A percentile compares a stretch with the other conserved stretches of the same genome.
Evolutionary conservation across 164 flowering plant genomes (phyloP).

Genomic region (Vitis rotundifolia): DNA sequence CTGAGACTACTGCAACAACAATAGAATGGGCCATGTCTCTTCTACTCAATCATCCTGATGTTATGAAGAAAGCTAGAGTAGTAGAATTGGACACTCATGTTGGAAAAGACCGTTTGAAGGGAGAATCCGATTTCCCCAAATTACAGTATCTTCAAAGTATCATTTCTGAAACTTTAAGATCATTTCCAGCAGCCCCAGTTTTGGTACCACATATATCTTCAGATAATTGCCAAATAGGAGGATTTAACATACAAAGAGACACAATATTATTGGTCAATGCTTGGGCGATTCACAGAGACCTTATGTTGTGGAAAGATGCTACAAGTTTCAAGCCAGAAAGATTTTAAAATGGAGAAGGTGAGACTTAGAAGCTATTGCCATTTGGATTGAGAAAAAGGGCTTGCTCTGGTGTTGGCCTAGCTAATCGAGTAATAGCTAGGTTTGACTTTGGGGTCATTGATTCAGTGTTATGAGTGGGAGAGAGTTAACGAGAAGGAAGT

Average conservation of each 20-base stretch:
- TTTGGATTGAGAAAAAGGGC: slow-evolving; percentile 9
- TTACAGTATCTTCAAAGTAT: not conserved
- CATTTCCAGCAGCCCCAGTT: slow-evolving; percentile 9
- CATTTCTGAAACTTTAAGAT: not conserved
- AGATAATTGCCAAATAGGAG: not conserved
- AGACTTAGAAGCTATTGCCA: slow-evolving; percentile 3
- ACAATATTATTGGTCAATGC: slow-evolving; percentile 3
- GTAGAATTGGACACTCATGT: too few species aligned
- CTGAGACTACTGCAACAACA: not conserved
- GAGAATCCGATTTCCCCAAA: too few species aligned
- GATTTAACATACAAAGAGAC: slow-evolving; percentile 1
- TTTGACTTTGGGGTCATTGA: slow-evolving; percentile 1
- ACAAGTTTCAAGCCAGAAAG: slow-evolving; percentile 9
- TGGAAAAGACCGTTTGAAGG: too few species aligned
- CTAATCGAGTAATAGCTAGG: not conserved
- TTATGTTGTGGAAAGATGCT: not conserved
- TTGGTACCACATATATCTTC: slow-evolving; percentile 7
- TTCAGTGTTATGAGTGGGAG: not conserved
- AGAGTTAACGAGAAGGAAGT: too few species aligned
- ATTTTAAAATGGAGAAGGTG: slow-evolving; percentile 4
- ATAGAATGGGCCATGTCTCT: slow-evolving; percentile 15
- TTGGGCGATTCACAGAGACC: slow-evolving; percentile 2
- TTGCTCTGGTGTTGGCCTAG: slow-evolving; percentile 6
- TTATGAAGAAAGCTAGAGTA: too few species aligned
- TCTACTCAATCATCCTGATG: too few species aligned